Evolutionary conservation across 2,329 filamentous ascomycete genomes (phyloP).

Genomic region (Chrysoporthe cubensis): DNA sequence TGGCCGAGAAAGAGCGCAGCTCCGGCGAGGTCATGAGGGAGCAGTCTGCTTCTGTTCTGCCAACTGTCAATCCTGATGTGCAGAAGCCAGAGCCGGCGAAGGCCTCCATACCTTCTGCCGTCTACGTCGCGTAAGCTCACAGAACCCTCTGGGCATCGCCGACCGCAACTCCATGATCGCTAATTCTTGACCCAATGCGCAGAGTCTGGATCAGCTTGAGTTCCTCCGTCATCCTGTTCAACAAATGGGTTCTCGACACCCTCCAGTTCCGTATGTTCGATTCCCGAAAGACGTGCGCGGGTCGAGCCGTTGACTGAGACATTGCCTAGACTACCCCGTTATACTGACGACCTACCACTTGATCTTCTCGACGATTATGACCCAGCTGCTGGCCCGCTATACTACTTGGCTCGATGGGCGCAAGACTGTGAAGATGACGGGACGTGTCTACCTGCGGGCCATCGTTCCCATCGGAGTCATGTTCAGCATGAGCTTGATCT

Average conservation of each 20-base stretch:
- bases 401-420: conserved; percentile 89
- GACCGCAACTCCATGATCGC: background rate
- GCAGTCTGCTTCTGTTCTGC: conserved; percentile 63
- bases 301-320: conserved; percentile 34
- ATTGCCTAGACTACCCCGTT: conserved; percentile 65
- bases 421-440: conserved; percentile 97
- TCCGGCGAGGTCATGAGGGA: conserved; percentile 77
- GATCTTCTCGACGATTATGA: conserved; percentile 90
- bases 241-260: conserved; percentile 96
- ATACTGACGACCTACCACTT: conserved; percentile 97
- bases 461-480: conserved; percentile 95
- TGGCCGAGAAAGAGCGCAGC: conserved; percentile 80
- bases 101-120: conserved; percentile 72
- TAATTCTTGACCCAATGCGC: conserved; percentile 26
- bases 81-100: conserved; percentile 73
- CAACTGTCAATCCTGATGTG: conserved; percentile 75
- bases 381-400: conserved; percentile 88
- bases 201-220: conserved; percentile 93
- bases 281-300: background rate
- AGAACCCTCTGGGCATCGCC: background rate
- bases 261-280: conserved; percentile 74
- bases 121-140: conserved; percentile 74
- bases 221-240: conserved; percentile 96
- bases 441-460: conserved; percentile 86
- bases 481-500: conserved; percentile 95